A percentile compares a stretch with the other conserved stretches of the same genome.
Conservation (phyloP, 306 rosid genomes). For the Oxytropis ochrocephala region DNA sequence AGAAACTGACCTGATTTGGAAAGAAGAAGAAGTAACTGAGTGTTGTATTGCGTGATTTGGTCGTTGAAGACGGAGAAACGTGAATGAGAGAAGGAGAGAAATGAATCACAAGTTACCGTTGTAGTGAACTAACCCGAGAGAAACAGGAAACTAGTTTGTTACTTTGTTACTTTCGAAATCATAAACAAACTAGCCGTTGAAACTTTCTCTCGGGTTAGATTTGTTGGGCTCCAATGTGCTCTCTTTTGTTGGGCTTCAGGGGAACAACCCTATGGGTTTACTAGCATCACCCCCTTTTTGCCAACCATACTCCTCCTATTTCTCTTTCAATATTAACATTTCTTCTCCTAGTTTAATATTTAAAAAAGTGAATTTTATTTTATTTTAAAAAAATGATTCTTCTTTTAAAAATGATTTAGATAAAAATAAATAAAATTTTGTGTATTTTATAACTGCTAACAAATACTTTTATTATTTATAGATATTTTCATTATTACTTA, state of each 20-base stretch:
- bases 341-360: no score
- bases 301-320: no score
- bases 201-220: not conserved
- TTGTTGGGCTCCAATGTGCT: not conserved
- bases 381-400: no score
- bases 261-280: not conserved
- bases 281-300: no score
- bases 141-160: not conserved
- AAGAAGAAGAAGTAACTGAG: slow-evolving; percentile 2
- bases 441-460: no score
- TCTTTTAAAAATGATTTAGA: no score
- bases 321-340: no score
- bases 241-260: not conserved
- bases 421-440: no score
- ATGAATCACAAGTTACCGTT: slow-evolving; percentile 25
- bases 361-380: no score
- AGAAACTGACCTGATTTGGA: slow-evolving; percentile 37
- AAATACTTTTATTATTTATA: no score
- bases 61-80: not conserved
- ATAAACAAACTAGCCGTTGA: slow-evolving; percentile 46
- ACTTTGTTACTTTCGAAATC: slow-evolving; percentile 7
- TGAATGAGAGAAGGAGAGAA: not conserved
- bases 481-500: no score
- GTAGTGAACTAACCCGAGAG: not conserved
- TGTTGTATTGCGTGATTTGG: not conserved